Percentiles rank a stretch among this genome's conserved stretches.
Evolutionary conservation across 148 eudicot species (phyloP).

Genomic region (Simmondsia chinensis): DNA sequence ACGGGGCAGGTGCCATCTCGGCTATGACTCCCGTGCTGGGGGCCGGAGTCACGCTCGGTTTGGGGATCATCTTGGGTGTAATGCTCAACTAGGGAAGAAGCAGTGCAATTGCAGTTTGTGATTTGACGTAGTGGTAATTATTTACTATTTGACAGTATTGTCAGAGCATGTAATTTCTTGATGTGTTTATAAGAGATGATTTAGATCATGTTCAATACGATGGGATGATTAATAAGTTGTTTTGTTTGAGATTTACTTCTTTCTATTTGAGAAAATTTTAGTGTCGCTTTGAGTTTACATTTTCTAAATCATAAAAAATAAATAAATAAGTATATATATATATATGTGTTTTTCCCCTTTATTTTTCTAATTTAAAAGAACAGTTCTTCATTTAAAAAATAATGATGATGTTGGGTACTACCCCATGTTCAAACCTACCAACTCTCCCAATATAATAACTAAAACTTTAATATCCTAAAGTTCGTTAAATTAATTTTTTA

Average conservation of each 20-base stretch:
- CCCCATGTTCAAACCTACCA: too few species aligned
- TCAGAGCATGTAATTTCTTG: background rate
- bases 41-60: slow-evolving; percentile 9
- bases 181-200: background rate
- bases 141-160: background rate
- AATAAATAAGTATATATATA: too few species aligned
- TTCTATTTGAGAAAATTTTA: background rate
- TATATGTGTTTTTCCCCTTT: too few species aligned
- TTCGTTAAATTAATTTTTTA: too few species aligned
- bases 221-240: too few species aligned
- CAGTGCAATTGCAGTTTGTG: slow-evolving; percentile 11
- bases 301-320: too few species aligned
- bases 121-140: background rate
- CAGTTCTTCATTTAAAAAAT: too few species aligned
- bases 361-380: too few species aligned
- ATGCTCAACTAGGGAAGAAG: slow-evolving; percentile 25
- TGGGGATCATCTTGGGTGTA: slow-evolving; percentile 16
- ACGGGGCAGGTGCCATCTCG: slow-evolving; percentile 2
- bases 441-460: too few species aligned
- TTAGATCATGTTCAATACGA: slow-evolving; percentile 9
- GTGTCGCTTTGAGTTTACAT: too few species aligned
- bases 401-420: too few species aligned
- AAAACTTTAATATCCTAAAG: too few species aligned
- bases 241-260: background rate
- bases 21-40: background rate